Conservation (phyloP, 2,329 filamentous ascomycete genomes). For the Sclerotinia sclerotiorum region DNA sequence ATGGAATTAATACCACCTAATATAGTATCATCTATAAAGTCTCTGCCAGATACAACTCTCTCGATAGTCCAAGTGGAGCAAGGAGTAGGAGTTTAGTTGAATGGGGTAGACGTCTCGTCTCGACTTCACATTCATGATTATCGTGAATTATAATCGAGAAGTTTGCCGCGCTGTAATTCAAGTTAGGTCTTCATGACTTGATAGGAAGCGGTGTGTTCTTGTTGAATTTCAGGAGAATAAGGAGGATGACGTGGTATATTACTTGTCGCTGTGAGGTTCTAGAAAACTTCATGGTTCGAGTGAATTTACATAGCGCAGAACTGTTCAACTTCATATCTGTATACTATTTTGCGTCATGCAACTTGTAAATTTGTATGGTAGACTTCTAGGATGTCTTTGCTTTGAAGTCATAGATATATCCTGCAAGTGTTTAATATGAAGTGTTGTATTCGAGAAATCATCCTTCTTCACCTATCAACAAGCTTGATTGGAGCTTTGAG, state of each 20-base stretch:
- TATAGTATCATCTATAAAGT: background rate
- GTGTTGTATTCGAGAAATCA: background rate
- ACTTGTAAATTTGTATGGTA: background rate
- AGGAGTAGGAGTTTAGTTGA: background rate
- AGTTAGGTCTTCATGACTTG: background rate
- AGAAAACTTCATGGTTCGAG: background rate
- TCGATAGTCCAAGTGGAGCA: slow-evolving; percentile 15
- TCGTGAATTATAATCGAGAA: background rate
- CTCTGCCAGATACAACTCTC: too few relatives aligned
- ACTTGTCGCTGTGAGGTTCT: background rate
- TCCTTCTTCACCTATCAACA: background rate
- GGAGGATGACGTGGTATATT: background rate
- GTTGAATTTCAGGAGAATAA: background rate
- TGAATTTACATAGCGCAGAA: background rate
- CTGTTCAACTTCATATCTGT: background rate
- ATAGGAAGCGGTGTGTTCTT: background rate
- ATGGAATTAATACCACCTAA: too few relatives aligned
- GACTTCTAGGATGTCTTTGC: background rate
- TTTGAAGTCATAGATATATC: background rate
- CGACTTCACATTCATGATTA: background rate
- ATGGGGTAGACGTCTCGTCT: background rate
- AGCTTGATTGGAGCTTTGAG: background rate
- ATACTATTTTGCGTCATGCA: background rate
- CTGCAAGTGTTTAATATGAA: background rate
- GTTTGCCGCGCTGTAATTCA: background rate